Percentiles rank a stretch among this genome's conserved stretches.
Conservation (phyloP, 345 rosid genomes). For the Toxicodendron radicans region DNA sequence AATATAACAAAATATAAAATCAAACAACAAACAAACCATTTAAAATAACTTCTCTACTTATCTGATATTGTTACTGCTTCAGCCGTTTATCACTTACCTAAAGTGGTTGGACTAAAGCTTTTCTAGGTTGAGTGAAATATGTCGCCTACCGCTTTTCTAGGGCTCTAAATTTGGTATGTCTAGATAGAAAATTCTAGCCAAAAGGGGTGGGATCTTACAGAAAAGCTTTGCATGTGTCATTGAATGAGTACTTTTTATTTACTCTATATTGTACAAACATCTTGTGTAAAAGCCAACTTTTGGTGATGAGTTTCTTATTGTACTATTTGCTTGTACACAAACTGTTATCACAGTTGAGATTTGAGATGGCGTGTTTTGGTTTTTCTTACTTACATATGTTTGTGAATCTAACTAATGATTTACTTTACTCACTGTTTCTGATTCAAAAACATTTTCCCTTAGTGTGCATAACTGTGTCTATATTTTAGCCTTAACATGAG, state of each 20-base stretch:
- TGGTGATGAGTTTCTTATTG: constrained; percentile 9
- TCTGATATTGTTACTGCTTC: background rate
- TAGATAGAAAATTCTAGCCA: background rate
- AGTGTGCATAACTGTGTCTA: background rate
- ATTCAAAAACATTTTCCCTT: background rate
- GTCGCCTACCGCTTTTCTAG: background rate
- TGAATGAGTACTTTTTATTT: background rate
- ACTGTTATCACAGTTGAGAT: background rate
- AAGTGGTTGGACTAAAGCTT: background rate
- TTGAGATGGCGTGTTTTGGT: too few relatives aligned
- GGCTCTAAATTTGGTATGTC: background rate
- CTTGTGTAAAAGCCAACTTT: constrained; percentile 1
- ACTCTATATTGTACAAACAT: background rate
- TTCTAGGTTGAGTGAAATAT: background rate
- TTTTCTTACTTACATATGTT: constrained; percentile 4
- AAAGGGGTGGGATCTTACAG: background rate
- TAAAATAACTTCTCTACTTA: background rate
- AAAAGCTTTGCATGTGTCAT: background rate
- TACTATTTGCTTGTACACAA: background rate
- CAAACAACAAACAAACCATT: too few relatives aligned
- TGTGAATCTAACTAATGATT: background rate
- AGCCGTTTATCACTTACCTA: background rate
- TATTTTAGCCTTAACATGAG: constrained; percentile 7
- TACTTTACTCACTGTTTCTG: background rate
- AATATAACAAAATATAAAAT: too few relatives aligned